These are phyloP conservation scores for Cryptococcus sp. DNA, from an alignment of 1,284 basidiomycete species.

Conservation along the genomic window DNA sequence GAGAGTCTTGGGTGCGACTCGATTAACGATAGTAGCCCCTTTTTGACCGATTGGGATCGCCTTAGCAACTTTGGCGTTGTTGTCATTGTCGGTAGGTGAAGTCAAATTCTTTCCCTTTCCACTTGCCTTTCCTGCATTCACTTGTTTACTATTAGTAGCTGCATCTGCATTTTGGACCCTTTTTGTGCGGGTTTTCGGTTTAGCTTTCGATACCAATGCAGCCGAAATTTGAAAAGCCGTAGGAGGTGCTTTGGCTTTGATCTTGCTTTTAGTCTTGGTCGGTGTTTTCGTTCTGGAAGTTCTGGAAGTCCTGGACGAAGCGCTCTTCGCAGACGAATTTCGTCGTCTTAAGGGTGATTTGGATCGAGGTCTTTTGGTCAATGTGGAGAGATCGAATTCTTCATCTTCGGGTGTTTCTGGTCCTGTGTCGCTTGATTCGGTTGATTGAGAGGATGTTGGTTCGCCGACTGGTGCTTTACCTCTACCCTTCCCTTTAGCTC, in stretches of 20 bases:
- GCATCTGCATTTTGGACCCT: not conserved
- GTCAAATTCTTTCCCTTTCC: not conserved
- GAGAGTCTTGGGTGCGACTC: not conserved
- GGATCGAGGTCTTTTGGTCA: too few species aligned
- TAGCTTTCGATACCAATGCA: not conserved
- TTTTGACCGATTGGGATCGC: slow-evolving; percentile 1
- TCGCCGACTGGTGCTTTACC: too few species aligned
- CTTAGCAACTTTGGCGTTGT: slow-evolving; percentile 8
- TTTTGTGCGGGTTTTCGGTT: not conserved
- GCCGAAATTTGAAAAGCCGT: not conserved
- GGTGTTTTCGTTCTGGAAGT: too few species aligned
- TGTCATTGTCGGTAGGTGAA: not conserved
- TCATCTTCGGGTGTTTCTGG: too few species aligned
- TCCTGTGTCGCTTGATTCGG: too few species aligned
- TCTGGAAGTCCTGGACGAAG: too few species aligned
- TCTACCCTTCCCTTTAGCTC: too few species aligned
- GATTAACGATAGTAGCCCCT: not conserved
- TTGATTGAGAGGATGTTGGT: too few species aligned
- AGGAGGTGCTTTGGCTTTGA: not conserved
- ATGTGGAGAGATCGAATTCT: too few species aligned
- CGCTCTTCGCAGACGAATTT: too few species aligned
- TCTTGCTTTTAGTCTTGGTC: not conserved
- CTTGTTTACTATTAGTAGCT: not conserved
- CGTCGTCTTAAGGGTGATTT: too few species aligned
- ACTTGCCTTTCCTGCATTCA: not conserved